A percentile compares a stretch with the other conserved stretches of the same genome.
Evolutionary conservation across 192 early-diverging fungal genomes (phyloP).

Genomic region (Gonapodya sp.): DNA sequence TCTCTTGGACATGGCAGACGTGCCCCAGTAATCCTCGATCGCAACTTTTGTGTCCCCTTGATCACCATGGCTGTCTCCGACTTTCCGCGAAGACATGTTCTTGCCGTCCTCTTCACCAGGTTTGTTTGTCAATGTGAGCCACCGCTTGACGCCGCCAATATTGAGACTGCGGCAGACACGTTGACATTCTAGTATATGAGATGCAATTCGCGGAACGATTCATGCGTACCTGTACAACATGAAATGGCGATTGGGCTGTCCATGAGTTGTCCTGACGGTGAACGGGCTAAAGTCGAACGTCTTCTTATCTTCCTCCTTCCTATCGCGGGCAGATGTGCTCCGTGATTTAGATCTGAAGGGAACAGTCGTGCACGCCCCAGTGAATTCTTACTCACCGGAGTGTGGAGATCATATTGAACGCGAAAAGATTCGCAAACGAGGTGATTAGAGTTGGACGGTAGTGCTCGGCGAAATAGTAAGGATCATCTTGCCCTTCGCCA

Average conservation of each 20-base stretch:
- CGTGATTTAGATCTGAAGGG: too few relatives aligned
- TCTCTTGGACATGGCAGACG: constrained; percentile 29
- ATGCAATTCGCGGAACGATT: background rate
- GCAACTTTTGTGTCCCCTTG: background rate
- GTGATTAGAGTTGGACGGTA: constrained; percentile 73
- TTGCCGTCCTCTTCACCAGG: constrained; percentile 14
- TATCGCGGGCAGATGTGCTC: background rate
- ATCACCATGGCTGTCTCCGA: constrained; percentile 12
- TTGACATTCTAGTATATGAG: too few relatives aligned
- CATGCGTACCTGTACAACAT: constrained; percentile 29
- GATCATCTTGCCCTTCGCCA: constrained; percentile 21
- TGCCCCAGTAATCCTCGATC: constrained; percentile 36
- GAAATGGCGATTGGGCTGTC: constrained; percentile 20
- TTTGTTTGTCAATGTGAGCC: constrained; percentile 26
- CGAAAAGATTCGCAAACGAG: constrained; percentile 66
- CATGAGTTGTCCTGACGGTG: constrained; percentile 27
- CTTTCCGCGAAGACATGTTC: background rate
- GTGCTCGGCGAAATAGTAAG: constrained; percentile 76
- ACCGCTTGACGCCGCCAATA: constrained; percentile 38
- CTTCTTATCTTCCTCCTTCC: constrained; percentile 15
- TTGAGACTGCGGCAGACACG: too few relatives aligned
- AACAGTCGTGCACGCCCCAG: background rate
- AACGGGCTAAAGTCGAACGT: constrained; percentile 31
- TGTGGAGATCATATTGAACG: constrained; percentile 80
- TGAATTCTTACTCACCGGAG: constrained; percentile 17